A percentile compares a stretch with the other conserved stretches of the same genome.
Conservation (phyloP, 2,329 filamentous ascomycete genomes). For the Chrysoporthe cubensis region DNA sequence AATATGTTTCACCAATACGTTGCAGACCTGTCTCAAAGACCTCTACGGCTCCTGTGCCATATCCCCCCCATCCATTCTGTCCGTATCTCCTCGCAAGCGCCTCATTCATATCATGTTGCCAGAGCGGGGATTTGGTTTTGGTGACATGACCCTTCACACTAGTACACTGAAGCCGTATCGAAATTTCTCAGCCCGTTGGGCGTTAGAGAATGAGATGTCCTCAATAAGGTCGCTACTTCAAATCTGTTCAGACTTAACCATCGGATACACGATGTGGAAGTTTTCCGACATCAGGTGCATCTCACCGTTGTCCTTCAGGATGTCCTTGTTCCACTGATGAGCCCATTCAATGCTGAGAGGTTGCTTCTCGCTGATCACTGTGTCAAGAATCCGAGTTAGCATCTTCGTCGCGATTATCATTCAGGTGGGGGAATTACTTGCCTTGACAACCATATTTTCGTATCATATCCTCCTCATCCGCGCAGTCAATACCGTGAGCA, state of each 20-base stretch:
- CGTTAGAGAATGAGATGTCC: not conserved
- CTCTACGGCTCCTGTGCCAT: no score
- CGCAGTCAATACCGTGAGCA: not conserved
- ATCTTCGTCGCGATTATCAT: not conserved
- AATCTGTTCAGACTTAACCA: not conserved
- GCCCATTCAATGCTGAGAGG: not conserved
- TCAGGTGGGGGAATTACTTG: not conserved
- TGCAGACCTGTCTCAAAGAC: no score
- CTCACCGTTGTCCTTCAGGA: not conserved
- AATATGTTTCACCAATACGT: no score
- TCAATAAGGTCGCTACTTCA: not conserved
- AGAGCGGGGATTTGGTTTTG: not conserved
- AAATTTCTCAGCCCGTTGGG: not conserved
- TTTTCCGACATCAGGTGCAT: not conserved
- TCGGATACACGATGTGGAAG: not conserved
- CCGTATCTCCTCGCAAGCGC: not conserved
- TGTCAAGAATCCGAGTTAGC: not conserved
- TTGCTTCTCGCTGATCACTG: conserved; percentile 1
- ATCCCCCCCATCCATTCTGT: no score
- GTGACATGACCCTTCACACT: not conserved
- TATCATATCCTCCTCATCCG: not conserved
- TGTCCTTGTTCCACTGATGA: conserved; percentile 2
- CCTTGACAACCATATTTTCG: not conserved
- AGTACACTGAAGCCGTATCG: not conserved
- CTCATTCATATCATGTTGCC: no score